Evolutionary conservation across 768 basidiomycete species (phyloP), one percentile per base, ranked within the genome.

Genomic region (Kwoniella botswanensis): DNA sequence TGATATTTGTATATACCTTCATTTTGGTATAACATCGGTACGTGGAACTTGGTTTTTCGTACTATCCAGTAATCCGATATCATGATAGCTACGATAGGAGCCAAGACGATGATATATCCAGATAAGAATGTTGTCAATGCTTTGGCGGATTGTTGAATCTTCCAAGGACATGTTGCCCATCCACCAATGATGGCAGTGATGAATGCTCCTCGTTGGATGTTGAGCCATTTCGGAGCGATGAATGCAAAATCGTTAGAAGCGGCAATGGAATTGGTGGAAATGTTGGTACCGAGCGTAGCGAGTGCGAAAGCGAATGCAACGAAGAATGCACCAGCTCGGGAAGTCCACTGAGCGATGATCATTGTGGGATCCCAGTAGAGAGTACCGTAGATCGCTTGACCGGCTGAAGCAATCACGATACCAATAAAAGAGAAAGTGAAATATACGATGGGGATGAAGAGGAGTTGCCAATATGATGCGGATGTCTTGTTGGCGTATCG

Each of bases 171-270:
- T n/a, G 93, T 82, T 0, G 87, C 89, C 93, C 93, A 95, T 0
- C 92, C 92, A 3, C 93, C 93, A 5, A 95, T 79, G 58, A 94
- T 65, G 0, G 92, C 91, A 72, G 92, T 93, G 43, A 95, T 85
- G 70, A 92, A 83, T 3, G 71, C 73, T 0, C 94, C 94, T 11
- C 93, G 86, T 63, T 88, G 86, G 71, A 94, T 92, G 79, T 94
- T 92, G 84, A 95, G 88, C 71, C 87, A 94, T 67, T 86, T 73
- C 35, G 92, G 93, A 77, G 86, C 88, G 52, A 92, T 84, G n/a
- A 88, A 92, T 3, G 89, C 91, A 85, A 94, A 88, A 79, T 95
- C 93, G 78, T 94, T 94, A 4, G 91, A 93, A 2, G 92, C 91
- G 22, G 86, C 85, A 60, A 90, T 86, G 6, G 88, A 88, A 83